A percentile compares a stretch with the other conserved stretches of the same genome.
Evolutionary conservation across 352 stramenopile species (phyloP).

Genomic region (Phytopythium kandeliae): DNA sequence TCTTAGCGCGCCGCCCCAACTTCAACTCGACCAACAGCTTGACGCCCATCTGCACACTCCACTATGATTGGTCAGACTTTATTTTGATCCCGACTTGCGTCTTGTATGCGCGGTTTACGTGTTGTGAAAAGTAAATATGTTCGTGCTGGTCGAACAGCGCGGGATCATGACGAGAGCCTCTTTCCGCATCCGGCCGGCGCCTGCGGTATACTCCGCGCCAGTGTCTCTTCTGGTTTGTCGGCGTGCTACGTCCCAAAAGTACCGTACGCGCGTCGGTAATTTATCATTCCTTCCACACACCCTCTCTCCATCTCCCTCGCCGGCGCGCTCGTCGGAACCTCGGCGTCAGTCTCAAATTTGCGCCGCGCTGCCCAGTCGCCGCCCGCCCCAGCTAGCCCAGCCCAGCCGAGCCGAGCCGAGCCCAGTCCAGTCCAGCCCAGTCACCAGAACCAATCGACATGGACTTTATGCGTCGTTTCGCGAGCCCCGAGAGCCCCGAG

Average conservation of each 20-base stretch:
- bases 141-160: background rate
- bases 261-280: no score
- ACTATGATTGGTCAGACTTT: background rate
- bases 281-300: background rate
- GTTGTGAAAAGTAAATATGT: no score
- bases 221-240: background rate
- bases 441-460: no score
- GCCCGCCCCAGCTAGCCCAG: conserved; percentile 4
- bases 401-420: no score
- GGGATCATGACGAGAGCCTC: background rate
- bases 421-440: no score
- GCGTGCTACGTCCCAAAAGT: no score
- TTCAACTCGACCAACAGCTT: background rate
- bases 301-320: background rate
- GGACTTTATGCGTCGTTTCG: conserved; percentile 35
- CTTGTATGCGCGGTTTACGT: no score
- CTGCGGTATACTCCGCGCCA: no score
- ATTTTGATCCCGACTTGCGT: no score
- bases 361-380: conserved; percentile 4
- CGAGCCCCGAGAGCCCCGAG: conserved; percentile 8
- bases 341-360: conserved; percentile 31
- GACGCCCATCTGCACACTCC: no score
- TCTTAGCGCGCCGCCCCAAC: background rate
- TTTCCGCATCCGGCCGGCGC: no score
- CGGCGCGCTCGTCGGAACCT: conserved; percentile 8